Conservation (phyloP, 2,329 filamentous ascomycete species). For the Ophiocordyceps sinensis region DNA sequence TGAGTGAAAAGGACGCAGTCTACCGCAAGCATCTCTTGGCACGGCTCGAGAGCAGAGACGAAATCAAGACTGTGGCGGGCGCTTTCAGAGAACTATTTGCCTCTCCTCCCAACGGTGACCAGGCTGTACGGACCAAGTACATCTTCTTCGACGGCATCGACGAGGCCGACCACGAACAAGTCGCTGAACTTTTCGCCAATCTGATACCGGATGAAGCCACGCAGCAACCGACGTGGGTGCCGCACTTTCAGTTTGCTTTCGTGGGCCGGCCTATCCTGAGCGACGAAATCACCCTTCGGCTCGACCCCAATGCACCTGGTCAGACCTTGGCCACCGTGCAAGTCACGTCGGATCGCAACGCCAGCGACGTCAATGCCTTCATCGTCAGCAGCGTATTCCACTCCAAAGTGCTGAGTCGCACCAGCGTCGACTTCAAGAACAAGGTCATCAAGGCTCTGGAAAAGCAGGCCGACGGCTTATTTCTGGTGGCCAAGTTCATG, state of each 20-base stretch:
- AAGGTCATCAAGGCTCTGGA: slow-evolving; percentile 25
- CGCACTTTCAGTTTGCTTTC: slow-evolving; percentile 22
- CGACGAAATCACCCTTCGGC: slow-evolving; percentile 18
- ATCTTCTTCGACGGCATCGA: slow-evolving; percentile 33
- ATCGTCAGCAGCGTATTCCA: slow-evolving; percentile 25
- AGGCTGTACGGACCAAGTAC: slow-evolving; percentile 20
- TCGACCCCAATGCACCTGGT: slow-evolving; percentile 18
- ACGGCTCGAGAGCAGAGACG: slow-evolving; percentile 19
- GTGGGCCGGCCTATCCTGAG: slow-evolving; percentile 27
- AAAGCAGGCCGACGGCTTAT: slow-evolving; percentile 29
- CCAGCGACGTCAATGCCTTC: slow-evolving; percentile 25
- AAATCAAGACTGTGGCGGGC: slow-evolving; percentile 28
- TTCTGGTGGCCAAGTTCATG: slow-evolving; percentile 35
- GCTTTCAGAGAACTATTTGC: slow-evolving; percentile 26
- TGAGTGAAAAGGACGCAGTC: slow-evolving; percentile 28
- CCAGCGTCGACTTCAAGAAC: slow-evolving; percentile 16
- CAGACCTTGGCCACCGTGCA: slow-evolving; percentile 23
- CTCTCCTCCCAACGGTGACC: slow-evolving; percentile 20
- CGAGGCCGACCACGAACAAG: slow-evolving; percentile 24
- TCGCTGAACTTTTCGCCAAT: slow-evolving; percentile 21
- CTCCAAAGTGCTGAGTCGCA: slow-evolving; percentile 21
- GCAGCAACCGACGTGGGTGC: slow-evolving; percentile 4
- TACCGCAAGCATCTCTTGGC: slow-evolving; percentile 26
- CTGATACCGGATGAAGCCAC: slow-evolving; percentile 14
- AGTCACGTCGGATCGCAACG: slow-evolving; percentile 27